These are phyloP conservation scores for Geosmithia putterillii DNA, from an alignment of 2,329 filamentous ascomycete species.

Conservation along the genomic window DNA sequence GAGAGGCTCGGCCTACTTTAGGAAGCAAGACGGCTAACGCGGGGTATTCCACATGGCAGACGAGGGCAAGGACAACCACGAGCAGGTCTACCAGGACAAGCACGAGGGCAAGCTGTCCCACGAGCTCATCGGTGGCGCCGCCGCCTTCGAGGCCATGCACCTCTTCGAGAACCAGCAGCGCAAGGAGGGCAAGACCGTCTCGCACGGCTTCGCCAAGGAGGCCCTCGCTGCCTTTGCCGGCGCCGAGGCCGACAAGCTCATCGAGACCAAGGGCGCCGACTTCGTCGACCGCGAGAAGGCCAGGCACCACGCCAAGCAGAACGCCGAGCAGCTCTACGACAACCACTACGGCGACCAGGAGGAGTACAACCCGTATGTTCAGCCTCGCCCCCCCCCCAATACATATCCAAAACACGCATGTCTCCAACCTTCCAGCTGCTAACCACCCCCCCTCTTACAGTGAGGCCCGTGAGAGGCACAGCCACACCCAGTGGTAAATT, in stretches of 20 bases:
- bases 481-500: not conserved
- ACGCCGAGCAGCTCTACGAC: constrained; percentile 48
- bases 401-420: not conserved
- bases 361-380: constrained; percentile 44
- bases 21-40: too few relatives aligned
- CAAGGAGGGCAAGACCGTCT: constrained; percentile 36
- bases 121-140: constrained; percentile 63
- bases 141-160: constrained; percentile 71
- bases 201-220: constrained; percentile 68
- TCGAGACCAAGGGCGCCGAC: constrained; percentile 56
- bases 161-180: constrained; percentile 61
- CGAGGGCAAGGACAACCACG: constrained; percentile 11
- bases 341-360: constrained; percentile 28
- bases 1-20: too few relatives aligned
- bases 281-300: constrained; percentile 44
- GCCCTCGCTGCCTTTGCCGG: constrained; percentile 59
- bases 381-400: not conserved
- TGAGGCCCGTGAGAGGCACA: not conserved
- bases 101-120: constrained; percentile 57
- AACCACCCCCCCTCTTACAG: not conserved
- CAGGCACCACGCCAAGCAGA: constrained; percentile 43
- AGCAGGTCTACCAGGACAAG: constrained; percentile 26
- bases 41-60: not conserved
- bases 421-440: not conserved
- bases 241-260: constrained; percentile 64